phyloP scores from a whole-genome alignment of 768 basidiomycete genomes.

The Leucocoprinus sp. region DNA sequence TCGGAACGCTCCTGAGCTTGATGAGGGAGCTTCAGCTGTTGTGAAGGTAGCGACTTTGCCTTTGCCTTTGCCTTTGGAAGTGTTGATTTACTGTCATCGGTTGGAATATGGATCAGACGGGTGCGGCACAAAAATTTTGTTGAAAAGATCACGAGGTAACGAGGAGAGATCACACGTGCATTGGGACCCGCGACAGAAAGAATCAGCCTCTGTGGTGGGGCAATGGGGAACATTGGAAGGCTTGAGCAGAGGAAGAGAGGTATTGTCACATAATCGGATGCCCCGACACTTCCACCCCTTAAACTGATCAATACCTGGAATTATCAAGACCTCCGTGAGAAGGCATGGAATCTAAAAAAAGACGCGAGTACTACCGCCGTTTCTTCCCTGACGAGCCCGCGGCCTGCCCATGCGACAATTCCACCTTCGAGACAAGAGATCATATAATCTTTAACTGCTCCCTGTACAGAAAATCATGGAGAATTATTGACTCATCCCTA shows the following conservation, averaged over 20 bases:
- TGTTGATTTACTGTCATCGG: neutral
- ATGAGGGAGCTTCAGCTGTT: conserved; percentile 23
- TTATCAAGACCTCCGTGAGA: too few species aligned
- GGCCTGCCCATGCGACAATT: too few species aligned
- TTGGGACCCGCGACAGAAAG: neutral
- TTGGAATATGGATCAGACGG: conserved; percentile 5
- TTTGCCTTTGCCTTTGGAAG: conserved; percentile 11
- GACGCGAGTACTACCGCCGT: too few species aligned
- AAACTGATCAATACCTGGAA: too few species aligned
- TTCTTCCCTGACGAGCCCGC: too few species aligned
- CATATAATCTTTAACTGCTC: too few species aligned
- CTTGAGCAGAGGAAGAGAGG: neutral
- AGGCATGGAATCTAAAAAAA: too few species aligned
- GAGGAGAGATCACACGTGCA: neutral
- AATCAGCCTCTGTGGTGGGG: conserved; percentile 4
- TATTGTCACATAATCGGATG: neutral
- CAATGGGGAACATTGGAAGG: neutral
- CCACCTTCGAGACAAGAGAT: too few species aligned
- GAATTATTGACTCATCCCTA: too few species aligned
- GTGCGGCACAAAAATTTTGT: neutral
- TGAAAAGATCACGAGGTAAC: neutral
- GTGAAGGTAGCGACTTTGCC: conserved; percentile 5
- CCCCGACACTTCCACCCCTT: neutral
- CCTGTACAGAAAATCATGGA: too few species aligned
- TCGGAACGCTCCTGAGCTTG: conserved; percentile 35